Conservation (phyloP, 768 basidiomycete genomes). For the Amanita subjunquillea region DNA sequence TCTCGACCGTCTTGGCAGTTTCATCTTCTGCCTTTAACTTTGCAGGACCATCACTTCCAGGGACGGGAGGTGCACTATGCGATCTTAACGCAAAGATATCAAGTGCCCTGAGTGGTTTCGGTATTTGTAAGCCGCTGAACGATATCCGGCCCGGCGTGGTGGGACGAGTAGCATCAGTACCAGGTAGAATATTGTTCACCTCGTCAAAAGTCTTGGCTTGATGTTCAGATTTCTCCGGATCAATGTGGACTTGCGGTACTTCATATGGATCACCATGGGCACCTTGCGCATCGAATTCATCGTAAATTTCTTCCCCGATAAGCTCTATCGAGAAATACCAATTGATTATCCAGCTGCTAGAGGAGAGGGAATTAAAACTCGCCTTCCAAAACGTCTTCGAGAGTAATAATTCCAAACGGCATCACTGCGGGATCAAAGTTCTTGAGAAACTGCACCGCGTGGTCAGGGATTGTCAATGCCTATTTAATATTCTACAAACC, state of each 20-base stretch:
- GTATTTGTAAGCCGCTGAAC: constrained; percentile 17
- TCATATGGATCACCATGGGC: constrained; percentile 42
- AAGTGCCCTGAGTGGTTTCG: constrained; percentile 34
- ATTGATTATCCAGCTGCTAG: too few relatives aligned
- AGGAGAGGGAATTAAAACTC: constrained; percentile 2
- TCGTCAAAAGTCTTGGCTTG: not conserved
- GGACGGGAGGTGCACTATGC: constrained; percentile 48
- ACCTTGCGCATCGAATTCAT: constrained; percentile 80
- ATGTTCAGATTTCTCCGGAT: constrained; percentile 4
- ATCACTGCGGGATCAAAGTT: constrained; percentile 72
- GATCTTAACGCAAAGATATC: constrained; percentile 35
- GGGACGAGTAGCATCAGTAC: not conserved
- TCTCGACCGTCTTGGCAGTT: not conserved
- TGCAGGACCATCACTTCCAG: constrained; percentile 20
- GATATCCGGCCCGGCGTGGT: not conserved
- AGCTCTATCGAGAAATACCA: constrained; percentile 36
- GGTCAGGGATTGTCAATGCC: not conserved
- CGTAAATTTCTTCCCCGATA: constrained; percentile 89
- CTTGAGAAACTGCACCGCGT: constrained; percentile 56
- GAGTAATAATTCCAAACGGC: constrained; percentile 85
- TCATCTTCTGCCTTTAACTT: not conserved
- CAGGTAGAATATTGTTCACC: not conserved
- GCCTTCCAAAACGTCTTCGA: constrained; percentile 89
- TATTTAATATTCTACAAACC: constrained; percentile 25
- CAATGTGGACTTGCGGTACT: constrained; percentile 16